Base-by-base conservation (phyloP, 805 yeast species). In the Metschnikowia gelsemii region DNA sequence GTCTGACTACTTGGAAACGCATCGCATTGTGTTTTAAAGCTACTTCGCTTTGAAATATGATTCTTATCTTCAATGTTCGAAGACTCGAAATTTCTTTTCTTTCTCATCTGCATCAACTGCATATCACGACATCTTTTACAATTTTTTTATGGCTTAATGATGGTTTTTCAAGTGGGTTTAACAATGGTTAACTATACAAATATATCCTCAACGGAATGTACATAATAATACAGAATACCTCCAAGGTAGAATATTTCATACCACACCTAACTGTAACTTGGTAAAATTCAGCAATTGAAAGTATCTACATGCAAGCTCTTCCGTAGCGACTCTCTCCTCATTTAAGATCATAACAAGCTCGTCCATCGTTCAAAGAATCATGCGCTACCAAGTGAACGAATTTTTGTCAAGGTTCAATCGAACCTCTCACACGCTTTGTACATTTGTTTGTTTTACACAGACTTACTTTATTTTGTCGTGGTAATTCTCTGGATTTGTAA, bases 41-140 rank as follows among this genome's bases (percentile, higher is more conserved):
- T 16, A 27, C 30, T 26, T 11, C 19, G 19, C 19, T 34, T 40
- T 30, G 17, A 18, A 13, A 21, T 8, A 4, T 14, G 18, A n/a
- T 23, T 14, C 18, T 25, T 25, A 6, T 20, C 39, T 18, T 35
- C 28, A 5, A 22, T 21, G 22, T 12, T 20, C 17, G 35, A 18
- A 24, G 30, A 38, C 45, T 34, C 33, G 43, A 40, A 40, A 49
- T 52, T 51, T 53, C 55, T 44, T 55, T 50, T 49, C 45, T 45
- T 49, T 54, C 57, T 58, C 36, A 35, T 42, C 60, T 68, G 74
- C 74, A 64, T 68, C 74, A 68, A 68, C 74, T 68, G 73, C 74
- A 68, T 66, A 58, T 62, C 58, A 63, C 60, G 68, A 60, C 52
- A 42, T 46, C 46, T 42, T 45, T 35, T 35, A 20, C 29, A 19